A percentile compares a stretch with the other conserved stretches of the same genome.
phyloP scores from a whole-genome alignment of 306 rosid species.

The Castanea crenata region DNA sequence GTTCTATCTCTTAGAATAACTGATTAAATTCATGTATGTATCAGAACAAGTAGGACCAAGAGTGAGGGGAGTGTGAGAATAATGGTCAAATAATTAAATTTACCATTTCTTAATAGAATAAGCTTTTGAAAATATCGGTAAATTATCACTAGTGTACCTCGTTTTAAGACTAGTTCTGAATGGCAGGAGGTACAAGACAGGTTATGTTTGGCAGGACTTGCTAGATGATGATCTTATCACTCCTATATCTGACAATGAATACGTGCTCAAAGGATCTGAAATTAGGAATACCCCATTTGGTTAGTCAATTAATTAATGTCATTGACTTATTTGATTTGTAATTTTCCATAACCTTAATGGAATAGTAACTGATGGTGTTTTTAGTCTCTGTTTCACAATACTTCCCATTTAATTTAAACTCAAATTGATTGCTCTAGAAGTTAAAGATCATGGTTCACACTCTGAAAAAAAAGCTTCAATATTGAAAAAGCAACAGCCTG shows the following conservation, averaged over 20 bases:
- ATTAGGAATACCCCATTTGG: constrained; percentile 41
- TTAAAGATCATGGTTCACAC: constrained; percentile 29
- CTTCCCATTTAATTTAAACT: not conserved
- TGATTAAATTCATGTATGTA: too few species aligned
- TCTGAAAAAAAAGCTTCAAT: constrained; percentile 29
- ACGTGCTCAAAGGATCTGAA: constrained; percentile 86
- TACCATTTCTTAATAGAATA: too few species aligned
- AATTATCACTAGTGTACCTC: not conserved
- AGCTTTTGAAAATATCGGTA: too few species aligned
- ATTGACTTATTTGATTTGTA: not conserved
- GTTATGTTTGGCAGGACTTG: constrained; percentile 92
- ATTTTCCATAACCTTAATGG: not conserved
- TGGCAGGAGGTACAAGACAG: constrained; percentile 82
- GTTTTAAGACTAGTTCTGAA: not conserved
- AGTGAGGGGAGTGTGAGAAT: too few species aligned
- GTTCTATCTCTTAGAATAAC: too few species aligned
- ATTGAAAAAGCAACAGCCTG: constrained; percentile 17
- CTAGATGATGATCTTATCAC: constrained; percentile 80
- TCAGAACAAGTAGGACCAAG: too few species aligned
- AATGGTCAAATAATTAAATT: too few species aligned
- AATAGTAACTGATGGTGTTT: not conserved
- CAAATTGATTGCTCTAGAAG: not conserved
- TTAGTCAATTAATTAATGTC: constrained; percentile 20
- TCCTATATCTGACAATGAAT: constrained; percentile 86
- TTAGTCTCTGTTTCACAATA: not conserved